phyloP scores from a whole-genome alignment of 305 asterid species.

The Ajuga reptans region DNA sequence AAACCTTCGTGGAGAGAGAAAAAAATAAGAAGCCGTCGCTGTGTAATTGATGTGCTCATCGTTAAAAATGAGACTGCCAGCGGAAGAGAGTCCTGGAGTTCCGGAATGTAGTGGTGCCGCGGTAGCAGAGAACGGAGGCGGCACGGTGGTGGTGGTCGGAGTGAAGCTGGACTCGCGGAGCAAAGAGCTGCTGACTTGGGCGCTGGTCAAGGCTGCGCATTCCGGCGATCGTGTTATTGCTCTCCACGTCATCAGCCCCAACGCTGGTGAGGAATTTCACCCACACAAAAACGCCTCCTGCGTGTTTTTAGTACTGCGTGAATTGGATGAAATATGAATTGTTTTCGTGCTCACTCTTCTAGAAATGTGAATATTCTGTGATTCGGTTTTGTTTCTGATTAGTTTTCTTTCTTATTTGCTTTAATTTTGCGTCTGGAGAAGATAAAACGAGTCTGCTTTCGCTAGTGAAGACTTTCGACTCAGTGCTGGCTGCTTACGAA shows the following conservation, averaged over 20 bases:
- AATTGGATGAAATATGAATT: neutral
- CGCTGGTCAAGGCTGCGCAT: slow-evolving; percentile 63
- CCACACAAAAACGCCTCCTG: neutral
- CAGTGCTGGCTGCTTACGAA: slow-evolving; percentile 64
- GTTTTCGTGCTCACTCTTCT: neutral
- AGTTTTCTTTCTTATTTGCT: neutral
- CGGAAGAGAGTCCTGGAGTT: slow-evolving; percentile 14
- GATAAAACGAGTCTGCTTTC: slow-evolving; percentile 48
- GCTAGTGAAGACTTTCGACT: slow-evolving; percentile 56
- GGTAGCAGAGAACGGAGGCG: slow-evolving; percentile 23
- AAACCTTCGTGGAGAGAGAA: neutral
- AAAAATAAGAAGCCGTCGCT: slow-evolving; percentile 10
- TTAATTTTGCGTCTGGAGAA: slow-evolving; percentile 18
- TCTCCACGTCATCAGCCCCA: slow-evolving; percentile 50
- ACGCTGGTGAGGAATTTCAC: slow-evolving; percentile 37
- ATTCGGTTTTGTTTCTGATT: slow-evolving; percentile 14
- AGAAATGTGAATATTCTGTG: slow-evolving; percentile 9
- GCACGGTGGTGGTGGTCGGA: slow-evolving; percentile 66
- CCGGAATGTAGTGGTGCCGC: slow-evolving; percentile 22
- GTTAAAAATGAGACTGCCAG: slow-evolving; percentile 27
- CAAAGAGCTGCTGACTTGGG: slow-evolving; percentile 78
- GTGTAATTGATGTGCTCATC: slow-evolving; percentile 11
- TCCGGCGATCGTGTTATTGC: slow-evolving; percentile 75
- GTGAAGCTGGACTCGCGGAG: slow-evolving; percentile 66
- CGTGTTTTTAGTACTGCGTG: neutral